Base-by-base conservation (phyloP, 2,329 filamentous ascomycete genomes). In the Arthroderma uncinatum region DNA sequence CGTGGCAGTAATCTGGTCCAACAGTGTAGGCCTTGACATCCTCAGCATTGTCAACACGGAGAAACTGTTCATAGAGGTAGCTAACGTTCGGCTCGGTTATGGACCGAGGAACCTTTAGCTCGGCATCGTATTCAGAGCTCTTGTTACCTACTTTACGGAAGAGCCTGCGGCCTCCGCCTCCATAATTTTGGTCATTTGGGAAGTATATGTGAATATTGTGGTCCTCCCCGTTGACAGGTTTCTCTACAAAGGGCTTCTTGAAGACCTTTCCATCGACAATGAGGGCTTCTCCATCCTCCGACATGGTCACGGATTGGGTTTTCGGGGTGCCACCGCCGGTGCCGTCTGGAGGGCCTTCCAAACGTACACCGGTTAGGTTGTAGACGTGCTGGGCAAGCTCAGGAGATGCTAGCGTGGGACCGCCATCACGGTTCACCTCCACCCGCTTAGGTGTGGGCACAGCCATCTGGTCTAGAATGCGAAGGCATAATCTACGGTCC, bases 161-260 rank as follows among this genome's bases (percentile, higher is more conserved):
- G 2, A 98, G 80, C 63, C 92, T 88, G 58, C 94, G 82, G 25
- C 90, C 94, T 59, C 93, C 93, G 52, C 92, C 91, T 2, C 91
- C 90, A 52, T 87, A 82, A 42, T 88, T 86, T 58, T 75, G 69
- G 60, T 72, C 71, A 61, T 85, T 87, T 21, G 92, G 89, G 67
- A 94, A 97, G 74, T 97, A 98, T 57, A 98, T 96, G 73, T 95
- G 87, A 65, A 98, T 95, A 70, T 98, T 98, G 74, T 98, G 93
- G 67, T 98, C 92, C 73, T 98, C 93, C 34, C 93, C 93, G 67
- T 89, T 96, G n/a, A 90, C 91, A 0, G 93, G 93, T 71, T 98
- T 98, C 70, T 98, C 93, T 37, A 98, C 93, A 67, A 98, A 98
- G 0, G 93, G 93, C 68, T 98, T 98, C 64, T 81, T 85, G 48